Evolutionary conservation across 2,329 filamentous ascomycete genomes (phyloP).

Genomic region (Sclerotinia subarctica): DNA sequence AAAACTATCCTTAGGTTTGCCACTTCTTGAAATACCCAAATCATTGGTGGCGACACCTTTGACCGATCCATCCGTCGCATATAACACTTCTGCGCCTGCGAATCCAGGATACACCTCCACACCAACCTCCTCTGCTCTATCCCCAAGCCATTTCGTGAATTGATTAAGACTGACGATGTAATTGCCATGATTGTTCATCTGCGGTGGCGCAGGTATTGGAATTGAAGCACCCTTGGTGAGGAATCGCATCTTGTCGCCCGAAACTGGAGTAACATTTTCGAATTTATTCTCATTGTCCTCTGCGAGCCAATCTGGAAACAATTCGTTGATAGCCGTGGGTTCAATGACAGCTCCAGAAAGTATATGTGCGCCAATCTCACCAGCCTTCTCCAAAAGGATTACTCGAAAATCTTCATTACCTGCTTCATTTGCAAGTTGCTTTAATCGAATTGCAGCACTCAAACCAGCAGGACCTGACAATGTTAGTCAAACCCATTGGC

Average conservation of each 20-base stretch:
- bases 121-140: constrained; percentile 92
- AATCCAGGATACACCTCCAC: constrained; percentile 97
- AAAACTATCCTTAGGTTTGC: constrained; percentile 83
- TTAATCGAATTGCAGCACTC: constrained; percentile 87
- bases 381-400: constrained; percentile 88
- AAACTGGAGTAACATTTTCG: constrained; percentile 80
- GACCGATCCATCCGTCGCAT: constrained; percentile 81
- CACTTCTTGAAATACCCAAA: constrained; percentile 75
- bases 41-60: constrained; percentile 96
- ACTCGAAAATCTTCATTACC: constrained; percentile 96
- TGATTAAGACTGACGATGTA: constrained; percentile 96
- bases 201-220: constrained; percentile 82
- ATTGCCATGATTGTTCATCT: constrained; percentile 98
- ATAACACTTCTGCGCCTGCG: constrained; percentile 88
- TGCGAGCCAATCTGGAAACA: constrained; percentile 89
- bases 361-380: constrained; percentile 91
- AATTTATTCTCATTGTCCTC: constrained; percentile 87
- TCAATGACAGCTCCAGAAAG: constrained; percentile 94
- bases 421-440: constrained; percentile 90
- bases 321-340: constrained; percentile 80
- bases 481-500: constrained; percentile 22
- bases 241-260: constrained; percentile 86
- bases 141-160: constrained; percentile 91
- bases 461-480: constrained; percentile 77
- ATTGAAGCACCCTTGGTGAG: constrained; percentile 77